Evolutionary conservation across 805 yeast genomes (phyloP).

Genomic region (Clavispora santaluciae): DNA sequence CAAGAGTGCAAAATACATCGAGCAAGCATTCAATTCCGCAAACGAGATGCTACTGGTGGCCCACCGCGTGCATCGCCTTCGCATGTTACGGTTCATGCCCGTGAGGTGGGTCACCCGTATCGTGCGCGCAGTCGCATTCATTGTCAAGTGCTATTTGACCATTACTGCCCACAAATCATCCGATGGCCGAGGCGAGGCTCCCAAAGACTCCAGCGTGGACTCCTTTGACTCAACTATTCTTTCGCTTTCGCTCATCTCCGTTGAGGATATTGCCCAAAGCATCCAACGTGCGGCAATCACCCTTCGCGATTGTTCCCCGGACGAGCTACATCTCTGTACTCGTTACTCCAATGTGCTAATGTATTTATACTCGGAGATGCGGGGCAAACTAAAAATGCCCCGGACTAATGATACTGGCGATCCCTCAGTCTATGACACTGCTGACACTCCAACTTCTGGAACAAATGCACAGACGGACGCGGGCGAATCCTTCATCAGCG

Average conservation of each 20-base stretch:
- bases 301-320: conserved; percentile 80
- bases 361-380: conserved; percentile 74
- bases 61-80: conserved; percentile 59
- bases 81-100: conserved; percentile 72
- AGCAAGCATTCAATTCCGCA: conserved; percentile 78
- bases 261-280: conserved; percentile 63
- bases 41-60: conserved; percentile 71
- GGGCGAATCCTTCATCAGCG: no score
- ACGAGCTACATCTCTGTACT: conserved; percentile 78
- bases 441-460: no score
- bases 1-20: conserved; percentile 71
- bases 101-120: conserved; percentile 88
- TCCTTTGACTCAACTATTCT: conserved; percentile 46
- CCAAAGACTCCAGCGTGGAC: conserved; percentile 18
- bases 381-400: conserved; percentile 34
- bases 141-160: conserved; percentile 78
- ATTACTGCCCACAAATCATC: conserved; percentile 44
- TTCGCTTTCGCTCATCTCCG: conserved; percentile 59
- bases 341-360: conserved; percentile 72
- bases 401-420: not conserved
- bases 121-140: conserved; percentile 83
- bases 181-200: conserved; percentile 7
- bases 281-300: conserved; percentile 71
- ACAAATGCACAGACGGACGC: no score
- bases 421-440: not conserved